Conservation (phyloP, 441 rosid genomes). For the Pelargonium myrrhifolium region DNA sequence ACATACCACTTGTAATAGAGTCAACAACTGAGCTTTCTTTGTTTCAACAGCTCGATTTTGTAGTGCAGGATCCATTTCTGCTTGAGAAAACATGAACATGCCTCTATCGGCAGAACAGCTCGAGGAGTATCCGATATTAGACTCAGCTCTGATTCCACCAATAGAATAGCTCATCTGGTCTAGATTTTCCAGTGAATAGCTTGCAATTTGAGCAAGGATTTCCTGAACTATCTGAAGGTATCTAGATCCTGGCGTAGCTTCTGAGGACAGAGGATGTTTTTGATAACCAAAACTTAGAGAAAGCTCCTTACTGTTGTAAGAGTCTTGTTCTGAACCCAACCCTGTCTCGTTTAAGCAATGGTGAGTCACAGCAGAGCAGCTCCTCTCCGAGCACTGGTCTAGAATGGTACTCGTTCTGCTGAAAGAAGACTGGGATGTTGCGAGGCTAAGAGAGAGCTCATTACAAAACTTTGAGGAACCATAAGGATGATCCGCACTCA, state of each 20-base stretch:
- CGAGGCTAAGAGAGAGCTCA: constrained; percentile 28
- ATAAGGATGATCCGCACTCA: constrained; percentile 1
- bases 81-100: constrained; percentile 14
- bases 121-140: constrained; percentile 5
- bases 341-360: constrained; percentile 31
- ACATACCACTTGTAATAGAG: constrained; percentile 69
- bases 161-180: constrained; percentile 31
- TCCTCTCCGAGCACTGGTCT: constrained; percentile 51
- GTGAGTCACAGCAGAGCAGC: constrained; percentile 27
- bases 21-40: constrained; percentile 56
- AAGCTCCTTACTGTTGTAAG: constrained; percentile 46
- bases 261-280: constrained; percentile 31
- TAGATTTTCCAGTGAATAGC: constrained; percentile 53
- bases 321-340: constrained; percentile 37
- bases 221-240: constrained; percentile 72
- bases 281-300: constrained; percentile 36
- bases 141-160: constrained; percentile 24
- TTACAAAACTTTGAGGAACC: constrained; percentile 41
- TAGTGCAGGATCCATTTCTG: constrained; percentile 24
- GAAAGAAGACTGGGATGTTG: constrained; percentile 40
- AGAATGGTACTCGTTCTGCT: constrained; percentile 28
- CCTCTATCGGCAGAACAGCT: background rate
- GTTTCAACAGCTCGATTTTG: constrained; percentile 37
- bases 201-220: constrained; percentile 72
- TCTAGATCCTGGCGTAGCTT: constrained; percentile 47